A percentile compares a stretch with the other conserved stretches of the same genome.
Conservation (phyloP, 1,284 basidiomycete species). For the Ustilago crameri region DNA sequence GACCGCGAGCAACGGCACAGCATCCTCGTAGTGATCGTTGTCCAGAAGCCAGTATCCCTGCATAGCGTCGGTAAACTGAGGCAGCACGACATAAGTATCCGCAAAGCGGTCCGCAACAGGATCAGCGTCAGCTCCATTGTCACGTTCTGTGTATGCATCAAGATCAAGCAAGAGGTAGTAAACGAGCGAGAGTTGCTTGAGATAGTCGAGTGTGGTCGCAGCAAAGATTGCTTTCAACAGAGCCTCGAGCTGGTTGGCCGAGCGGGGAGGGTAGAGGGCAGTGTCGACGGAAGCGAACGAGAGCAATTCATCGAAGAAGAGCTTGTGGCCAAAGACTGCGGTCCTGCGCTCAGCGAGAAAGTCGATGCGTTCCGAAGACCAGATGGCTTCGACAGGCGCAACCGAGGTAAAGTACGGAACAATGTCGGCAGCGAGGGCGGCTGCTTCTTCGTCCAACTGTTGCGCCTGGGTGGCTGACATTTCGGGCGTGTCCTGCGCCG, state of each 20-base stretch:
- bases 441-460: conserved; percentile 29
- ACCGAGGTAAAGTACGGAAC: conserved; percentile 30
- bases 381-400: conserved; percentile 24
- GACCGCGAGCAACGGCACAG: conserved; percentile 33
- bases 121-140: neutral
- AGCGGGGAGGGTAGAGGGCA: conserved; percentile 36
- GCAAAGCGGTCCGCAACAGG: conserved; percentile 41
- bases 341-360: conserved; percentile 15
- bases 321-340: conserved; percentile 15
- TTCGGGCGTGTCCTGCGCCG: conserved; percentile 11
- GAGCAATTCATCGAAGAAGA: conserved; percentile 54
- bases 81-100: conserved; percentile 39
- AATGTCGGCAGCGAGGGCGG: conserved; percentile 38
- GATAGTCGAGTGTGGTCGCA: conserved; percentile 39
- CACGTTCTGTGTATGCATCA: conserved; percentile 17
- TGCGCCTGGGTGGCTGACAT: conserved; percentile 1
- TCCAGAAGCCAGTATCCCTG: conserved; percentile 56
- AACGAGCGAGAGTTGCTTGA: conserved; percentile 47
- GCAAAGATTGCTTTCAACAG: conserved; percentile 42
- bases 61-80: conserved; percentile 49
- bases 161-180: conserved; percentile 53
- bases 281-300: conserved; percentile 38
- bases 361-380: conserved; percentile 23
- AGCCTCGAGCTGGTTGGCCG: conserved; percentile 17
- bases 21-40: conserved; percentile 45